Evolutionary conservation across 2,329 filamentous ascomycete species (phyloP).

Genomic region (Hymenoscyphus linearis): DNA sequence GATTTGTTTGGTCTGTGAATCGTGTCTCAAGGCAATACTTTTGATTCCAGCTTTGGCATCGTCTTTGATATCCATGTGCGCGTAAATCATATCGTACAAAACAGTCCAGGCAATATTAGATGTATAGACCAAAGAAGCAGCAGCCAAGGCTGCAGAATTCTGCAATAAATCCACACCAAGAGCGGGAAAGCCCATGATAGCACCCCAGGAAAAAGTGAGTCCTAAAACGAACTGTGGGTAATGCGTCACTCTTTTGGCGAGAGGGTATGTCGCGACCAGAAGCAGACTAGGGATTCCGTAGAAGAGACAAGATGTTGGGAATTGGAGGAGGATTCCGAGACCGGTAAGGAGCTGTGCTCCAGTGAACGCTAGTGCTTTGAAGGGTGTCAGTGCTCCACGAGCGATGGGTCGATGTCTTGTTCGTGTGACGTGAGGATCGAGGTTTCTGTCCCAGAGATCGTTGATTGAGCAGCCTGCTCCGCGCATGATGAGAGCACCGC

Average conservation of each 20-base stretch:
- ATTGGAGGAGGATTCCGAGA: constrained; percentile 68
- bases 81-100: constrained; percentile 89
- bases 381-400: constrained; percentile 67
- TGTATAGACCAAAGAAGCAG: constrained; percentile 65
- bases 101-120: constrained; percentile 84
- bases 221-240: constrained; percentile 83
- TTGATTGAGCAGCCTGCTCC: constrained; percentile 86
- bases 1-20: constrained; percentile 70
- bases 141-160: constrained; percentile 55
- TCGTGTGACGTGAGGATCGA: constrained; percentile 73
- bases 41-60: constrained; percentile 84
- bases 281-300: constrained; percentile 72
- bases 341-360: constrained; percentile 69
- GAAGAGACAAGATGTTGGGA: constrained; percentile 67
- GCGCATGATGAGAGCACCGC: constrained; percentile 78
- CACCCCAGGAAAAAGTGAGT: constrained; percentile 83
- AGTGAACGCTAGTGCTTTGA: constrained; percentile 68
- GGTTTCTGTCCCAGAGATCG: constrained; percentile 83
- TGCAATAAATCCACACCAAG: constrained; percentile 70
- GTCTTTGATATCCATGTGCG: constrained; percentile 85
- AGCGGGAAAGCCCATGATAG: constrained; percentile 81
- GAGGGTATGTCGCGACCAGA: constrained; percentile 70
- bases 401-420: constrained; percentile 78
- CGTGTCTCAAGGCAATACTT: constrained; percentile 77
- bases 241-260: constrained; percentile 81